Evolutionary conservation across 2,329 filamentous ascomycete species (phyloP).

Genomic region (Bisporella sp.): DNA sequence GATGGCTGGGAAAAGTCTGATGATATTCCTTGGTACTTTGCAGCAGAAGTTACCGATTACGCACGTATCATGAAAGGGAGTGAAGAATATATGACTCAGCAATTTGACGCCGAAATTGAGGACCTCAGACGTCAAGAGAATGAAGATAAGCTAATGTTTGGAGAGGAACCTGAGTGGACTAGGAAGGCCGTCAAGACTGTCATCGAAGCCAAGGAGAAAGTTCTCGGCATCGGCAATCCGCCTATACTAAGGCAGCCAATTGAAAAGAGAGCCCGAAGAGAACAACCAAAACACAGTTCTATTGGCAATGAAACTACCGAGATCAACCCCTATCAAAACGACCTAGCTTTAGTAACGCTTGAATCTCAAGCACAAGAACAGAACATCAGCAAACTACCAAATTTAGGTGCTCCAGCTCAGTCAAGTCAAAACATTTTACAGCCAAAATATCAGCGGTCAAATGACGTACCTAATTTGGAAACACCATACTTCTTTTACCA

Average conservation of each 20-base stretch:
- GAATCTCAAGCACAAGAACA: too few species aligned
- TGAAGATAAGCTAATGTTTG: slow-evolving; percentile 88
- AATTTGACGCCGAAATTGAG: slow-evolving; percentile 73
- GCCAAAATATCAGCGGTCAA: neutral
- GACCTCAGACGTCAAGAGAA: slow-evolving; percentile 70
- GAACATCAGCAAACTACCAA: neutral
- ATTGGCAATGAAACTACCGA: slow-evolving; percentile 38
- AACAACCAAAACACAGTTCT: slow-evolving; percentile 42
- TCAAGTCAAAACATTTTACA: neutral
- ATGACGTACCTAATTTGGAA: slow-evolving; percentile 12
- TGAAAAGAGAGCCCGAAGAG: slow-evolving; percentile 38
- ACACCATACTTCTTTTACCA: slow-evolving; percentile 65
- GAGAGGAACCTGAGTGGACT: slow-evolving; percentile 88
- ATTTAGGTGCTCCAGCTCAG: neutral
- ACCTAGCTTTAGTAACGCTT: neutral
- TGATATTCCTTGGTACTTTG: slow-evolving; percentile 91
- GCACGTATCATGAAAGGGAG: slow-evolving; percentile 93
- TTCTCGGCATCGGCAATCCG: slow-evolving; percentile 60
- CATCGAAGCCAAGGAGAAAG: slow-evolving; percentile 66
- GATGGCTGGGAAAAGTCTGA: slow-evolving; percentile 63
- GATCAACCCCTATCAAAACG: slow-evolving; percentile 43
- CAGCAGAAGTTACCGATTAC: slow-evolving; percentile 90
- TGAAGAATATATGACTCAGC: slow-evolving; percentile 74
- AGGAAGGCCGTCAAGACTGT: slow-evolving; percentile 74
- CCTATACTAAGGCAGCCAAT: slow-evolving; percentile 45